These are phyloP conservation scores for Fagopyrum homotropicum DNA, from an alignment of 148 eudicot species.

Conservation along the genomic window DNA sequence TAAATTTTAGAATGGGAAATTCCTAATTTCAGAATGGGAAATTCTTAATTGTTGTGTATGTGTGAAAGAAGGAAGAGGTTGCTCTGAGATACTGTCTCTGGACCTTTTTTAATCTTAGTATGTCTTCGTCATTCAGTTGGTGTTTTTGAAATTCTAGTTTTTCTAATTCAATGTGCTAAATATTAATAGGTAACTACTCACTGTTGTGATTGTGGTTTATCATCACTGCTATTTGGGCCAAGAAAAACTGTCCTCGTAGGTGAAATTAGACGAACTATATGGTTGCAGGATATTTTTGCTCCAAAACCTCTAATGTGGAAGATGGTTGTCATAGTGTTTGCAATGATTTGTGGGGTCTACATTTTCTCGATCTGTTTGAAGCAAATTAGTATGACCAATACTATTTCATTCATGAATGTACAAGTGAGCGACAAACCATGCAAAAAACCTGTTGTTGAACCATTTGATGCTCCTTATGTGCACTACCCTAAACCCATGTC, in stretches of 20 bases:
- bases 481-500: slow-evolving; percentile 75
- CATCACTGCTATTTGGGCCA: not conserved
- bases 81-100: not conserved
- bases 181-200: not conserved
- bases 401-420: slow-evolving; percentile 21
- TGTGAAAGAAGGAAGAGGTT: too few relatives aligned
- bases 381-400: slow-evolving; percentile 35
- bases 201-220: not conserved
- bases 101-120: not conserved
- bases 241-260: not conserved
- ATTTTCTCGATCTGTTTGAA: slow-evolving; percentile 45
- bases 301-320: slow-evolving; percentile 51
- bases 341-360: slow-evolving; percentile 59
- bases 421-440: slow-evolving; percentile 45
- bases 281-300: slow-evolving; percentile 47
- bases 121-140: not conserved
- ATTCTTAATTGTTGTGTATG: too few relatives aligned
- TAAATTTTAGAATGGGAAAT: too few relatives aligned
- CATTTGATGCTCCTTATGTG: slow-evolving; percentile 46
- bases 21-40: too few relatives aligned
- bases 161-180: not conserved
- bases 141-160: slow-evolving; percentile 1
- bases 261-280: slow-evolving; percentile 4
- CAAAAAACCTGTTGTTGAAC: slow-evolving; percentile 29
- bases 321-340: slow-evolving; percentile 44